Base-by-base conservation (phyloP, 2,329 filamentous ascomycete genomes). In the Sporothrix curviconia region DNA sequence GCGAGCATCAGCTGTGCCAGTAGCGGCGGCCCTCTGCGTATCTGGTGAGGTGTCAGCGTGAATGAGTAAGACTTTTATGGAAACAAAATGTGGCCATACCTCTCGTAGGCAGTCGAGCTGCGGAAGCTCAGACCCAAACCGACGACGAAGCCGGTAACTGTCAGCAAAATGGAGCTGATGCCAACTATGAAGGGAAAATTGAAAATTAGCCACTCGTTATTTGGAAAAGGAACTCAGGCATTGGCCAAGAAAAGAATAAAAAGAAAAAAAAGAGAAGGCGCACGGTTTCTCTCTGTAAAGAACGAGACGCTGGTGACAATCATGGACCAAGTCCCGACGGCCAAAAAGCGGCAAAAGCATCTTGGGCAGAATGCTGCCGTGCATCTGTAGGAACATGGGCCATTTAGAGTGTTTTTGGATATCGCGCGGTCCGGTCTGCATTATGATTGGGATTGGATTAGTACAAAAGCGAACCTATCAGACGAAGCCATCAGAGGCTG, bases 131-230 rank as follows among this genome's bases (percentile, higher is more conserved):
- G 76, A 12, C 86, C 81, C 67, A 92, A 72, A 80, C 86, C 85
- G 66, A 92, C 87, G 59, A 92, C 86, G 72, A 92, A 92, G 84
- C 89, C 89, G 28, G 89, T 82, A n/a, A 92, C 84, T 0, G 88
- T 92, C 44, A 92, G 78, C n/a, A 92, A 77, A 43, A 90, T 78
- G n/a, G 78, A 83, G 67, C 80, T 78, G 61, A 91, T 83, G 46
- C 78, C 79, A 46, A 72, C 68, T 71, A 11, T 4, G 6, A 17
- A 85, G 7, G 37, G 24, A 12, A 1, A 17, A n/a, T n/a, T n/a
- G n/a, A n/a, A n/a, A n/a, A n/a, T n/a, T n/a, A n/a, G n/a, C n/a
- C n/a, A n/a, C n/a, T n/a, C n/a, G 3, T 32, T 12, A 34, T 50
- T 53, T 32, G 44, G 9, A 44, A 52, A 17, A 1, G 9, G n/a